Evolutionary conservation across 1,284 basidiomycete genomes (phyloP).

Genomic region (Cryptococcus jaspeensis): DNA sequence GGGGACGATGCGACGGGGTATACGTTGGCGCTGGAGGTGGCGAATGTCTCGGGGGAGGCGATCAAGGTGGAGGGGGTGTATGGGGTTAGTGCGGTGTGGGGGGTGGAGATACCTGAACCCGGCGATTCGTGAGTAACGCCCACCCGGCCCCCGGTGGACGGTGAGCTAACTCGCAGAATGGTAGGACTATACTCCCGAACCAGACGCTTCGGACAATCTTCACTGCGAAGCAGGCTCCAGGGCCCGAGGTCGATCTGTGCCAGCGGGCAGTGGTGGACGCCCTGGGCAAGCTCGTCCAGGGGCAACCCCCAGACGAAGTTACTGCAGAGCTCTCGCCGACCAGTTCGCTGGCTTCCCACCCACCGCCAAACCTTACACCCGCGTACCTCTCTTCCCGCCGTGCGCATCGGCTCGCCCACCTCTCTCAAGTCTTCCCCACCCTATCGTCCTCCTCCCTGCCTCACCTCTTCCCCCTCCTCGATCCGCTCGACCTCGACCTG

Average conservation of each 20-base stretch:
- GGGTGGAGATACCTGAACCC: background rate
- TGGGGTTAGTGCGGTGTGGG: constrained; percentile 10
- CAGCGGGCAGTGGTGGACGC: constrained; percentile 18
- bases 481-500: constrained; percentile 69
- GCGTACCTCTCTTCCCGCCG: constrained; percentile 25
- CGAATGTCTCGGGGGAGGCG: constrained; percentile 5
- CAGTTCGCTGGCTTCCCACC: background rate
- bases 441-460: constrained; percentile 60
- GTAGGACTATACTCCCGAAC: constrained; percentile 26
- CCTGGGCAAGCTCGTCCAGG: constrained; percentile 30
- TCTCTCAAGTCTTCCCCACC: constrained; percentile 58
- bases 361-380: background rate
- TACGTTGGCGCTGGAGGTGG: constrained; percentile 7
- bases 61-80: constrained; percentile 5
- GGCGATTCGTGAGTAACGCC: background rate
- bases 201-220: constrained; percentile 28
- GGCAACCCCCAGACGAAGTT: constrained; percentile 16
- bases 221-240: constrained; percentile 1
- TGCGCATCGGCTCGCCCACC: constrained; percentile 43
- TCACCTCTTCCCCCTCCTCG: constrained; percentile 73
- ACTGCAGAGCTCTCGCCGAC: constrained; percentile 5
- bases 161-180: too few relatives aligned
- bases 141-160: too few relatives aligned
- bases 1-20: constrained; percentile 1
- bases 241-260: too few relatives aligned